These are phyloP conservation scores for Chionographis japonica DNA, from an alignment of 106 monocot genomes.

Conservation along the genomic window DNA sequence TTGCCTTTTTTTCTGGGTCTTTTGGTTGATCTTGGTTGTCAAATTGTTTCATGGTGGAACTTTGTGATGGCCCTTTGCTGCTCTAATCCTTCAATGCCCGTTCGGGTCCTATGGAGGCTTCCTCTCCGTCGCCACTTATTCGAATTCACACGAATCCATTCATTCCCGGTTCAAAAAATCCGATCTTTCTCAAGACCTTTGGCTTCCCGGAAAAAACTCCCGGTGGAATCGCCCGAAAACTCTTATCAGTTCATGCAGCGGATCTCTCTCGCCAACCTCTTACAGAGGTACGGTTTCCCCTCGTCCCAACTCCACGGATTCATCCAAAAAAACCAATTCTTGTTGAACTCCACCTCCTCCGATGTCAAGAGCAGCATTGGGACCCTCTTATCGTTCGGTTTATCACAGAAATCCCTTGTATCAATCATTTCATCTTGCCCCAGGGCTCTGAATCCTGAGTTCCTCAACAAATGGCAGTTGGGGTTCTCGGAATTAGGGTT, in stretches of 20 bases:
- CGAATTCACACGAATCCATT: neutral
- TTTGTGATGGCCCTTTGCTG: too few relatives aligned
- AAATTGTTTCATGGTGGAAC: neutral
- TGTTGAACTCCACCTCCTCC: slow-evolving; percentile 1
- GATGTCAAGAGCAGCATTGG: slow-evolving; percentile 21
- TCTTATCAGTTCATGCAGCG: neutral
- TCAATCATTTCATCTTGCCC: slow-evolving; percentile 20
- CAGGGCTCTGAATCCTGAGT: slow-evolving; percentile 12
- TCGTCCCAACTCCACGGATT: slow-evolving; percentile 27
- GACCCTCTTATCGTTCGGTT: slow-evolving; percentile 16
- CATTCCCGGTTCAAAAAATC: neutral
- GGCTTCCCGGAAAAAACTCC: neutral
- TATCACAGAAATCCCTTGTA: slow-evolving; percentile 18
- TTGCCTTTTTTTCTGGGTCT: neutral
- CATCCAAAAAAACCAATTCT: slow-evolving; percentile 24
- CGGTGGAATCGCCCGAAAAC: neutral
- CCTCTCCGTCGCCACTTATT: slow-evolving; percentile 9
- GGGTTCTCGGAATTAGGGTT: slow-evolving; percentile 22
- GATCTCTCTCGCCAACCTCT: slow-evolving; percentile 9
- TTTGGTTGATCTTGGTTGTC: neutral
- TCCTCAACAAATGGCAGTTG: slow-evolving; percentile 24
- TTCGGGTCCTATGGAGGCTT: slow-evolving; percentile 21
- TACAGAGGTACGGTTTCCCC: slow-evolving; percentile 26
- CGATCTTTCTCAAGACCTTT: slow-evolving; percentile 20
- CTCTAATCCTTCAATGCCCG: slow-evolving; percentile 5